Evolutionary conservation across 306 rosid species (phyloP).

Genomic region (Prosopis cineraria): DNA sequence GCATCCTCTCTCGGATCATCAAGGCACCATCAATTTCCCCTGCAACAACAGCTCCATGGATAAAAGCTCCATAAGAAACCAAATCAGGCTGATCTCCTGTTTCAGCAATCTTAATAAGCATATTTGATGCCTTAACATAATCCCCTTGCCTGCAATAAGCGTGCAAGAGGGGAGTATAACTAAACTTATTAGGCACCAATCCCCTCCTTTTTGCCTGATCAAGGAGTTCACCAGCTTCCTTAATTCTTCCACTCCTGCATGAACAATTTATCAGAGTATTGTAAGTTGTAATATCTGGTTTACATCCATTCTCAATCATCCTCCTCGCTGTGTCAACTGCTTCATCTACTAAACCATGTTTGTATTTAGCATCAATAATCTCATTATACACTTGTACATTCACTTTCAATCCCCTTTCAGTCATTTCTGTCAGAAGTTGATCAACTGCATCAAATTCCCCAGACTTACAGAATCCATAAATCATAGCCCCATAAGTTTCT

Average conservation of each 20-base stretch:
- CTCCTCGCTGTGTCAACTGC: slow-evolving; percentile 46
- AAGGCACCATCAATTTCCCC: slow-evolving; percentile 72
- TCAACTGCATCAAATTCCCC: slow-evolving; percentile 64
- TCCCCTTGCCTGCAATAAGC: slow-evolving; percentile 68
- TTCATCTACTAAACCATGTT: slow-evolving; percentile 44
- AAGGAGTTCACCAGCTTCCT: slow-evolving; percentile 66
- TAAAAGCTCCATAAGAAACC: slow-evolving; percentile 77
- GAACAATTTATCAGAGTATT: slow-evolving; percentile 63
- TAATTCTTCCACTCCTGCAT: slow-evolving; percentile 56
- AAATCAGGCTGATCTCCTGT: slow-evolving; percentile 62
- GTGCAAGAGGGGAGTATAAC: slow-evolving; percentile 70
- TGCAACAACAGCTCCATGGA: slow-evolving; percentile 66
- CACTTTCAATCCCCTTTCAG: slow-evolving; percentile 58
- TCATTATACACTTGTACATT: slow-evolving; percentile 59
- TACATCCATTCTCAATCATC: slow-evolving; percentile 66
- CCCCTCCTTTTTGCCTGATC: slow-evolving; percentile 50
- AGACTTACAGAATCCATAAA: slow-evolving; percentile 68
- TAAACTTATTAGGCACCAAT: slow-evolving; percentile 54
- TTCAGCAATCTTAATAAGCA: slow-evolving; percentile 69
- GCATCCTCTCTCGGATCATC: slow-evolving; percentile 65
- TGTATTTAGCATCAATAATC: slow-evolving; percentile 66
- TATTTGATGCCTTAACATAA: slow-evolving; percentile 57
- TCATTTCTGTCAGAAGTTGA: slow-evolving; percentile 63
- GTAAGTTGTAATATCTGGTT: slow-evolving; percentile 72
- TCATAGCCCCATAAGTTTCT: slow-evolving; percentile 66